A percentile compares a stretch with the other conserved stretches of the same genome.
Evolutionary conservation across 306 rosid species (phyloP).

Genomic region (Rosa multiflora): DNA sequence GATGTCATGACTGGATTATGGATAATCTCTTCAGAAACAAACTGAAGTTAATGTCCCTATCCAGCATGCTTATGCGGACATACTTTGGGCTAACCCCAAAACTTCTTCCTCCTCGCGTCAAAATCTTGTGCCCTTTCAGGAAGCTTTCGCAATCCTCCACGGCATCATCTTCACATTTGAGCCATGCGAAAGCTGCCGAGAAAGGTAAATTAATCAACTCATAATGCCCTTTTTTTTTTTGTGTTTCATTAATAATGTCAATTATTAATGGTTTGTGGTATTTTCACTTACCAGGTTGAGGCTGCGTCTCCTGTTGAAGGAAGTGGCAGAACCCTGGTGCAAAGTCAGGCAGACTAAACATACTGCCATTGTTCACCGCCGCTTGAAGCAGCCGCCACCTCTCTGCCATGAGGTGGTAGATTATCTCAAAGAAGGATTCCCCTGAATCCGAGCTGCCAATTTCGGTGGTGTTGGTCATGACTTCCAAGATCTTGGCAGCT

Average conservation of each 20-base stretch:
- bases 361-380: conserved; percentile 40
- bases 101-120: conserved; percentile 39
- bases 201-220: not conserved
- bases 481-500: conserved; percentile 69
- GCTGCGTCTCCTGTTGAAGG: conserved; percentile 29
- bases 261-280: not conserved
- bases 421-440: conserved; percentile 55
- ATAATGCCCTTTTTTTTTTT: not conserved
- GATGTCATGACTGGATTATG: conserved; percentile 25
- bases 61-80: conserved; percentile 49
- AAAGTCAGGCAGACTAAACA: conserved; percentile 55
- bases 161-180: conserved; percentile 28
- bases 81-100: conserved; percentile 37
- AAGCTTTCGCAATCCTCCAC: conserved; percentile 43
- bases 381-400: conserved; percentile 67
- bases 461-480: conserved; percentile 48
- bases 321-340: conserved; percentile 53
- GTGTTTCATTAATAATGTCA: not conserved
- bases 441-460: conserved; percentile 12
- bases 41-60: conserved; percentile 39
- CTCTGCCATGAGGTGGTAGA: conserved; percentile 45
- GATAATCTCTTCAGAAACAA: conserved; percentile 42
- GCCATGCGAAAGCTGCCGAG: conserved; percentile 39
- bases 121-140: conserved; percentile 32
- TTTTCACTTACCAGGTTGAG: conserved; percentile 66